A percentile compares a stretch with the other conserved stretches of the same genome.
phyloP scores from a whole-genome alignment of 1,284 basidiomycete species.

The Microbotryum saponariae region DNA sequence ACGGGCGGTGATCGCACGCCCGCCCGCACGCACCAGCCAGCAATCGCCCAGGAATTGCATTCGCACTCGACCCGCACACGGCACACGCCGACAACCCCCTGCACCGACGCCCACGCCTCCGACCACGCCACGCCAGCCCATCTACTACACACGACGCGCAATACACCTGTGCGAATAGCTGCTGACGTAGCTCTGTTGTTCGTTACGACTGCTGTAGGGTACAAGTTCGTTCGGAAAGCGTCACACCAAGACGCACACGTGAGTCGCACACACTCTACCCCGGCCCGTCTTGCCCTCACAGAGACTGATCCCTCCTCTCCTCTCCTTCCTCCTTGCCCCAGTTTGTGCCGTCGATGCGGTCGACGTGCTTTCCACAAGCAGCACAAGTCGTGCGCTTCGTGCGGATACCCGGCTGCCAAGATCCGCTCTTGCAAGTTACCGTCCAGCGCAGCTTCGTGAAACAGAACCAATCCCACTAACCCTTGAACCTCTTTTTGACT shows the following conservation, averaged over 20 bases:
- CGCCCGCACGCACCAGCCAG: too few relatives aligned
- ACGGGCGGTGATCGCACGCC: too few relatives aligned
- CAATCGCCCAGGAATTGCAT: not conserved
- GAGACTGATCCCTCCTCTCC: not conserved
- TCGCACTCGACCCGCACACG: not conserved
- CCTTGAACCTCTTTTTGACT: too few relatives aligned
- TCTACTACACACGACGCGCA: too few relatives aligned
- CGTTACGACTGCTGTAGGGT: conserved; percentile 14
- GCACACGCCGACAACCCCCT: not conserved
- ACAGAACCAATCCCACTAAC: too few relatives aligned
- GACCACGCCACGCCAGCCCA: not conserved
- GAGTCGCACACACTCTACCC: conserved; percentile 22
- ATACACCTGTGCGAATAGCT: too few relatives aligned
- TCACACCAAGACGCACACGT: conserved; percentile 95
- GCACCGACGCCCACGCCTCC: not conserved
- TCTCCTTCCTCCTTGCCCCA: not conserved
- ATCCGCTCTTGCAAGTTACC: conserved; percentile 62
- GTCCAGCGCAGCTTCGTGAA: not conserved
- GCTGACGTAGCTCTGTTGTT: not conserved
- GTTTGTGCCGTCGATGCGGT: conserved; percentile 83
- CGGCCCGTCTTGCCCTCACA: not conserved
- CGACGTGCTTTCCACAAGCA: conserved; percentile 90
- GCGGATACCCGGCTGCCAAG: conserved; percentile 94
- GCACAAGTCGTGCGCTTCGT: conserved; percentile 92
- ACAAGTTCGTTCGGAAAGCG: conserved; percentile 61